These are phyloP conservation scores for Berkeleyomyces basicola DNA, from an alignment of 2,329 filamentous ascomycete species.

Conservation along the genomic window DNA sequence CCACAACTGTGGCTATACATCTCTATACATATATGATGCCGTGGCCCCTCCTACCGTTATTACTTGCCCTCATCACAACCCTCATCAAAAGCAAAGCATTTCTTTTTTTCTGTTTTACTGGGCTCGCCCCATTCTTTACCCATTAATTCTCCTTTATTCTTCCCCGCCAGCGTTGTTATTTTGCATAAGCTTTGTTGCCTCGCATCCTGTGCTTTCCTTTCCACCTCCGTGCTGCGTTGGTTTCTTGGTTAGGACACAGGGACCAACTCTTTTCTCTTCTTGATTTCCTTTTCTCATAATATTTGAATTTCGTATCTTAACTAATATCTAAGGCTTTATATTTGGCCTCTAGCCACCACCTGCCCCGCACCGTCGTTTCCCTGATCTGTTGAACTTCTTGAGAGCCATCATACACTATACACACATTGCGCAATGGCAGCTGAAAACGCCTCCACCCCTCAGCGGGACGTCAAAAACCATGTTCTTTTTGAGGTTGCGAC, in stretches of 20 bases:
- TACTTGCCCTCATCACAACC: background rate
- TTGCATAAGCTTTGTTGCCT: conserved; percentile 7
- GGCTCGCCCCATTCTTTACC: background rate
- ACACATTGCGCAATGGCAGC: conserved; percentile 10
- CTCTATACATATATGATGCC: background rate
- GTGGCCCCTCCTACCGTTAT: background rate
- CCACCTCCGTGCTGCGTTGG: background rate
- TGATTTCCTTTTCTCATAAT: background rate
- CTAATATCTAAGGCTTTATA: conserved; percentile 5
- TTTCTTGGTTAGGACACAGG: background rate
- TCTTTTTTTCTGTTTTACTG: background rate
- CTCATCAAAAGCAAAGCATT: background rate
- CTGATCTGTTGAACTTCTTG: background rate
- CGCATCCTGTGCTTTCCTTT: background rate
- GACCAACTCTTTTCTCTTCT: background rate
- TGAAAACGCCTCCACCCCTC: conserved; percentile 25
- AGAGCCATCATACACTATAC: background rate
- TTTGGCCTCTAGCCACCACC: background rate
- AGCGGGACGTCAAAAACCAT: conserved; percentile 79
- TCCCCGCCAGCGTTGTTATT: conserved; percentile 11
- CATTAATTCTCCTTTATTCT: conserved; percentile 6
- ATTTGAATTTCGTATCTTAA: background rate
- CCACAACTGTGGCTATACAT: background rate
- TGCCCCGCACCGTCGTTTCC: background rate
- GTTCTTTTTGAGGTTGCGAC: conserved; percentile 93